Conservation (phyloP, 768 basidiomycete genomes). For the Panellus pusillus region DNA sequence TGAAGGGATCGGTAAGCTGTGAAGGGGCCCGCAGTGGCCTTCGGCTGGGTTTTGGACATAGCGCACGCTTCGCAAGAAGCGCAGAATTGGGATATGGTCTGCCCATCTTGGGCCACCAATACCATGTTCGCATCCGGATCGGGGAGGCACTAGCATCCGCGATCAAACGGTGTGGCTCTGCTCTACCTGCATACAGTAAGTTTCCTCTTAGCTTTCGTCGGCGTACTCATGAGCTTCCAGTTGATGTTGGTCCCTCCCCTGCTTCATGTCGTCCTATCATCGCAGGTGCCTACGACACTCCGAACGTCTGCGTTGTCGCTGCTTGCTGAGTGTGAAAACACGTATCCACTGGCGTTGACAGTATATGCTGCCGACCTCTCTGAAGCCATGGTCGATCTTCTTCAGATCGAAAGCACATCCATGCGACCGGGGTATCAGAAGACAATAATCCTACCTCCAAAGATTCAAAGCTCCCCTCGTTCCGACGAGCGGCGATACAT, state of each 20-base stretch:
- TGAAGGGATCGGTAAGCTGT: no score
- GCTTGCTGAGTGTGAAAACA: slow-evolving; percentile 70
- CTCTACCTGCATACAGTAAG: slow-evolving; percentile 59
- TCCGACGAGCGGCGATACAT: slow-evolving; percentile 86
- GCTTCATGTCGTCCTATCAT: slow-evolving; percentile 57
- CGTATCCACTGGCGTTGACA: slow-evolving; percentile 60
- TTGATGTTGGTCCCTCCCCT: slow-evolving; percentile 73
- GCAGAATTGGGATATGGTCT: no score
- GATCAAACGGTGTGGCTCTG: slow-evolving; percentile 69
- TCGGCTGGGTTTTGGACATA: no score
- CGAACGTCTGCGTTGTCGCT: slow-evolving; percentile 62
- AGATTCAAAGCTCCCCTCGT: slow-evolving; percentile 69
- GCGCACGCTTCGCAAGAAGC: no score
- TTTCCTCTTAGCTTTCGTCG: not conserved
- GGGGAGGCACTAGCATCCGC: slow-evolving; percentile 86
- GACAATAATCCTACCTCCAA: slow-evolving; percentile 59
- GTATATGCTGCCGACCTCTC: slow-evolving; percentile 63
- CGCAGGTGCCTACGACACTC: slow-evolving; percentile 69
- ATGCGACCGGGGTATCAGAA: slow-evolving; percentile 23
- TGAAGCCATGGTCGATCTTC: slow-evolving; percentile 71
- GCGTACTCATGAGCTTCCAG: slow-evolving; percentile 37
- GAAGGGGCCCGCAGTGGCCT: no score
- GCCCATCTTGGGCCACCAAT: no score
- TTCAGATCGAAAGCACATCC: slow-evolving; percentile 61
- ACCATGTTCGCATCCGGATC: slow-evolving; percentile 68